phyloP scores from a whole-genome alignment of 2,329 filamentous ascomycete species.

The Colletotrichum endophyticum region DNA sequence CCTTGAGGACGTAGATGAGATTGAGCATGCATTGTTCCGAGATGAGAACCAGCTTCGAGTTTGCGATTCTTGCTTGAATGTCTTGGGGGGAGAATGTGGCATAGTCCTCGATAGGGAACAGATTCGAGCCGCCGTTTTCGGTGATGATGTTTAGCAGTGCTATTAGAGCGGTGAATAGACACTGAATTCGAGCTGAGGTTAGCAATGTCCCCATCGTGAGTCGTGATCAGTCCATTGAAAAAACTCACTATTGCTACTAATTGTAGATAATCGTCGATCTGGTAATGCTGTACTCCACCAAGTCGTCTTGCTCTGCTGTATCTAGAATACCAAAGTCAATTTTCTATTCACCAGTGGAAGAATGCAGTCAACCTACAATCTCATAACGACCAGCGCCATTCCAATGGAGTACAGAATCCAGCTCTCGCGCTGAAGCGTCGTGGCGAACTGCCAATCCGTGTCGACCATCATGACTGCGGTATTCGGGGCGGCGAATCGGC shows the following conservation, averaged over 20 bases:
- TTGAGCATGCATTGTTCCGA: constrained; percentile 45
- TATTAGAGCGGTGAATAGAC: background rate
- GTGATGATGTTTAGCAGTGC: background rate
- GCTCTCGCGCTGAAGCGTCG: background rate
- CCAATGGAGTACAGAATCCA: constrained; percentile 4
- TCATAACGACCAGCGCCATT: background rate
- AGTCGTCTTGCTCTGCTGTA: constrained; percentile 3
- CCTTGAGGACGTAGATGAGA: constrained; percentile 37
- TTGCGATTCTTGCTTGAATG: constrained; percentile 44
- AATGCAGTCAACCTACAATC: background rate
- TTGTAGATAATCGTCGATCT: constrained; percentile 12
- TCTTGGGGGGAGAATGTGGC: constrained; percentile 30
- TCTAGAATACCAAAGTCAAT: background rate
- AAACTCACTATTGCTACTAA: constrained; percentile 8
- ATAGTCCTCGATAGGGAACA: constrained; percentile 39
- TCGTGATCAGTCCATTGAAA: background rate
- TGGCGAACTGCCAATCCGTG: background rate
- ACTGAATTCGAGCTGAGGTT: background rate
- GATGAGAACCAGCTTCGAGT: constrained; percentile 47
- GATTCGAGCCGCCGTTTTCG: constrained; percentile 30
- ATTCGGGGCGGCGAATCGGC: background rate
- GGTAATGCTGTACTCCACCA: background rate
- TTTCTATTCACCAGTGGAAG: too few relatives aligned
- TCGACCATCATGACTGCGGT: background rate
- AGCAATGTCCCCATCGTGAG: background rate